A percentile compares a stretch with the other conserved stretches of the same genome.
These are phyloP conservation scores for Nannochloropsis salina DNA, from an alignment of 108 stramenopile species.

Conservation along the genomic window DNA sequence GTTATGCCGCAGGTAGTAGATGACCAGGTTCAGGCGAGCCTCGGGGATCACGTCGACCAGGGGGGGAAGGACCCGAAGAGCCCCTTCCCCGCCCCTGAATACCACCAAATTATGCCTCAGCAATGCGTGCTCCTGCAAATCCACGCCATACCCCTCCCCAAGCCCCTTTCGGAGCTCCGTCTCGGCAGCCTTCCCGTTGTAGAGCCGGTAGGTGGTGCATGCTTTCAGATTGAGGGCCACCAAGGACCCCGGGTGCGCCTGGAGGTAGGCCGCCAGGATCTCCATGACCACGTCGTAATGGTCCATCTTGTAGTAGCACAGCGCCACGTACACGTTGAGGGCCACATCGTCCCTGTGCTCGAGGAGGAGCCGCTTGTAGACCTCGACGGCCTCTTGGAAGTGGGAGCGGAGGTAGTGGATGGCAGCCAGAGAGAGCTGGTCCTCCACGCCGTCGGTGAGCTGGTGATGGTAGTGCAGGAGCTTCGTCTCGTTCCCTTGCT, in stretches of 20 bases:
- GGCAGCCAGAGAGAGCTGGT: slow-evolving; percentile 71
- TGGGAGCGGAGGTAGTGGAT: slow-evolving; percentile 68
- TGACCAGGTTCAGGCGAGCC: slow-evolving; percentile 71
- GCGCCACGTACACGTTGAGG: slow-evolving; percentile 75
- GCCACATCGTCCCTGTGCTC: slow-evolving; percentile 68
- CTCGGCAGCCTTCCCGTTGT: slow-evolving; percentile 72
- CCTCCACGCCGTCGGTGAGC: slow-evolving; percentile 63
- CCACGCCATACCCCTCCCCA: slow-evolving; percentile 34
- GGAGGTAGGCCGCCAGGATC: slow-evolving; percentile 67
- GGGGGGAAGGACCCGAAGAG: slow-evolving; percentile 61
- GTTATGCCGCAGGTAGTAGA: slow-evolving; percentile 53
- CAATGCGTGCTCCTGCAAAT: slow-evolving; percentile 58
- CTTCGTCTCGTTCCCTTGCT: slow-evolving; percentile 63
- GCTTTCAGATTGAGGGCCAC: slow-evolving; percentile 74
- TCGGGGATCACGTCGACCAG: slow-evolving; percentile 69
- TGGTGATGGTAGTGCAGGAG: slow-evolving; percentile 67
- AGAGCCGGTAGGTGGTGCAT: slow-evolving; percentile 72
- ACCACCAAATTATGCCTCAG: slow-evolving; percentile 71
- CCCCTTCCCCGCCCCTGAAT: slow-evolving; percentile 63
- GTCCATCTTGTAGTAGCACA: slow-evolving; percentile 79
- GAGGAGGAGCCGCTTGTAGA: slow-evolving; percentile 67
- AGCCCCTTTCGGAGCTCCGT: slow-evolving; percentile 61
- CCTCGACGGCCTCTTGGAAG: slow-evolving; percentile 72
- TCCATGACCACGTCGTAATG: slow-evolving; percentile 73
- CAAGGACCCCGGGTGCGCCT: slow-evolving; percentile 60